Evolutionary conservation across 2,329 filamentous ascomycete genomes (phyloP).

Genomic region (Penicillium sp.): DNA sequence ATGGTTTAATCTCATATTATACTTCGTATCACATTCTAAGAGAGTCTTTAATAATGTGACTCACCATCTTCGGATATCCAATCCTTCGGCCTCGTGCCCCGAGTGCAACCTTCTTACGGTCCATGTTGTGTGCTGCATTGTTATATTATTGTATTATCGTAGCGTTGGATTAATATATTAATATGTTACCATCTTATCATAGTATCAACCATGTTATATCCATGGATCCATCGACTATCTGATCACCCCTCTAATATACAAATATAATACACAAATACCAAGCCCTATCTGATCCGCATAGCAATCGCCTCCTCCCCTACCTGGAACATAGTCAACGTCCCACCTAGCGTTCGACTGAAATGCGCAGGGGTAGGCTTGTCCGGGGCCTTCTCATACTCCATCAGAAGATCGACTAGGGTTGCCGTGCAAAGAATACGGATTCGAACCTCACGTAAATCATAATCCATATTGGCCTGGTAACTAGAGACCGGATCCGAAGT

Average conservation of each 20-base stretch:
- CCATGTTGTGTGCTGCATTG: too few relatives aligned
- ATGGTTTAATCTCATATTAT: too few relatives aligned
- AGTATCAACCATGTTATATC: too few relatives aligned
- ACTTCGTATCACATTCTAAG: background rate
- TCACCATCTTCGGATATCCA: slow-evolving; percentile 3
- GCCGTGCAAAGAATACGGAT: slow-evolving; percentile 30
- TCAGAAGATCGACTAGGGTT: slow-evolving; percentile 37
- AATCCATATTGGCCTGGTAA: slow-evolving; percentile 35
- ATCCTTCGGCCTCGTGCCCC: slow-evolving; percentile 17
- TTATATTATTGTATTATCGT: too few relatives aligned
- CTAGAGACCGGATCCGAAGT: slow-evolving; percentile 21
- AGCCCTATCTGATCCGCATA: background rate
- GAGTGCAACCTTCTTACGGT: background rate
- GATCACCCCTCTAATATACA: background rate
- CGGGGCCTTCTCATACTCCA: slow-evolving; percentile 38
- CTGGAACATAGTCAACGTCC: slow-evolving; percentile 29
- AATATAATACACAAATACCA: background rate
- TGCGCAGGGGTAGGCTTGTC: slow-evolving; percentile 22
- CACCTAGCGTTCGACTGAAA: slow-evolving; percentile 32
- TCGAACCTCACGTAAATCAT: slow-evolving; percentile 34
- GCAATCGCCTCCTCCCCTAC: slow-evolving; percentile 10
- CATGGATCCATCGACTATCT: too few relatives aligned
- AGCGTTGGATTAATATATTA: too few relatives aligned
- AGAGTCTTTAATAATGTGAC: background rate
- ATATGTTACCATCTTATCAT: too few relatives aligned